Evolutionary conservation across 2,329 filamentous ascomycete genomes (phyloP).

Genomic region (Salinomyces thailandicus): DNA sequence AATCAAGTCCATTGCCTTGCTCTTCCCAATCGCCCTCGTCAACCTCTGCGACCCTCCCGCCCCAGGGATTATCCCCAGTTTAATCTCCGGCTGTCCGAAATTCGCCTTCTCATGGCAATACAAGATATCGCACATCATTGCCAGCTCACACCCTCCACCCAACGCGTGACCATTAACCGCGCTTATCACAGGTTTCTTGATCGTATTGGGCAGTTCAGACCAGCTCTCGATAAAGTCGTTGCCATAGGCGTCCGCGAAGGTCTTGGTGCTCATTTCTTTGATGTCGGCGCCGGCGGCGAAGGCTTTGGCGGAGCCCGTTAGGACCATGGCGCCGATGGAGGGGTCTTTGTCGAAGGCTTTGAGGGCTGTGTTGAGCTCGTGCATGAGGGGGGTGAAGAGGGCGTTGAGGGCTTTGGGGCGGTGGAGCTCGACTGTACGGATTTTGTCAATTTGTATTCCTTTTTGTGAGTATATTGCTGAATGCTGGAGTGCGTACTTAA

Average conservation of each 20-base stretch:
- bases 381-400: constrained; percentile 79
- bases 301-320: constrained; percentile 81
- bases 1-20: constrained; percentile 82
- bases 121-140: constrained; percentile 93
- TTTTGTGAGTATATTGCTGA: no score
- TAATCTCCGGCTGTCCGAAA: constrained; percentile 96
- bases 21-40: constrained; percentile 58
- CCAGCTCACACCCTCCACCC: constrained; percentile 89
- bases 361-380: constrained; percentile 75
- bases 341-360: constrained; percentile 58
- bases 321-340: constrained; percentile 62
- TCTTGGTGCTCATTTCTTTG: constrained; percentile 94
- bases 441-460: not conserved
- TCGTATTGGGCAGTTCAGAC: constrained; percentile 70
- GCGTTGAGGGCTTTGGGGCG: constrained; percentile 94
- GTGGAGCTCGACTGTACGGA: constrained; percentile 69
- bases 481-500: constrained; percentile 56
- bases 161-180: constrained; percentile 92
- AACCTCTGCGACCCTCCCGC: constrained; percentile 85
- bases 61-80: constrained; percentile 83
- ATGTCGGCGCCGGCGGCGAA: constrained; percentile 97
- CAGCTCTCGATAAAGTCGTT: constrained; percentile 90
- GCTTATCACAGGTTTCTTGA: constrained; percentile 90
- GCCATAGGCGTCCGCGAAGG: constrained; percentile 78
- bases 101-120: constrained; percentile 80